Evolutionary conservation across 208 protist genomes (phyloP), one percentile per base, ranked within the genome.

Genomic region (Trypanosoma conorhini): DNA sequence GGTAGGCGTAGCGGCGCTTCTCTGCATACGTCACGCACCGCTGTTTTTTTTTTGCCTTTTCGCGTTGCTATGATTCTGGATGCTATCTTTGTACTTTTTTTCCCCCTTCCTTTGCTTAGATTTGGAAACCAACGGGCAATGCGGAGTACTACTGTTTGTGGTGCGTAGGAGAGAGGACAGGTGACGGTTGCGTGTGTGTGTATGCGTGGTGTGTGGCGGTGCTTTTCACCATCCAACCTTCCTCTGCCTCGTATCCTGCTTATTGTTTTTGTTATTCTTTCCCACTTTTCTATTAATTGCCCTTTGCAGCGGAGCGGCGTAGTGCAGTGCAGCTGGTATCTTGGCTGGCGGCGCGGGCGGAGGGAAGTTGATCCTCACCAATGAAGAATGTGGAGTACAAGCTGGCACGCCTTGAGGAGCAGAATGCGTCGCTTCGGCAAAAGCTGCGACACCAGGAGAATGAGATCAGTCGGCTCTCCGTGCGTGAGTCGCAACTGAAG

Each of bases 371-470:
- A 12, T 56, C 9, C 1, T 24, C 9, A n/a, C 51, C 28, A 22
- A 78, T 67, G 59, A 44, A 55, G 24, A 67, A n/a, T 38, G 10
- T 62, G 24, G 63, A 69, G 31, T 52, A 70, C 31, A 68, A 70
- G 28, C 33, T 78, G n/a, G 57, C 62, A 38, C 35, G 63, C 19
- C 40, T 74, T 10, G 73, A 83, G 52, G 62, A 76, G 70, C 63
- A 70, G 40, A 79, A 83, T 63, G 65, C 30, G 26, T 40, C 65
- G 9, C 78, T 83, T 40, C 42, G 55, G 28, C 51, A 52, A 31
- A 70, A 66, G 35, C 28, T 80, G 35, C 73, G 70, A 2, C 74
- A 73, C 19, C 59, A 68, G n/a, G 70, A 84, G 17, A 72, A 75
- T 57, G 62, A 74, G 24, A 70, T 74, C 17, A 64, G 67, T 58